Evolutionary conservation across 176 grass and related monocot species (phyloP).

Genomic region (Hyparrhenia diplandra): DNA sequence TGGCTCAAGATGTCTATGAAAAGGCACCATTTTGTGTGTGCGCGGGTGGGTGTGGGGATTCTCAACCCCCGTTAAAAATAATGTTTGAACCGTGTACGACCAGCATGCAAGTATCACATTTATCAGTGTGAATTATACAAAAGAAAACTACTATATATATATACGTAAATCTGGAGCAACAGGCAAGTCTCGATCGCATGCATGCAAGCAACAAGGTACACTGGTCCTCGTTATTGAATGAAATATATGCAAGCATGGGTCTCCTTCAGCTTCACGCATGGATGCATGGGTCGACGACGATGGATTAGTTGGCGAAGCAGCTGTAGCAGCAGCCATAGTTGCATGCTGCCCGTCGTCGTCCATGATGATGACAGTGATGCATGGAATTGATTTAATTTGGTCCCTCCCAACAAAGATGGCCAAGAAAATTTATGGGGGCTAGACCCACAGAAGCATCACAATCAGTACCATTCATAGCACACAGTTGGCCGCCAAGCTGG

Average conservation of each 20-base stretch:
- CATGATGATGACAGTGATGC: not conserved
- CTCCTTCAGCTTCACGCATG: not conserved
- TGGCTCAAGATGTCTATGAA: too few relatives aligned
- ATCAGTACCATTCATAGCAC: conserved; percentile 7
- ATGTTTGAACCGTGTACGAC: too few relatives aligned
- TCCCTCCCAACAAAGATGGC: conserved; percentile 2
- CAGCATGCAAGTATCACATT: too few relatives aligned
- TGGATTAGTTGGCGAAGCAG: conserved; percentile 29
- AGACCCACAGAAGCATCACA: conserved; percentile 31
- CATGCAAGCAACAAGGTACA: too few relatives aligned
- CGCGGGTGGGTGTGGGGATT: too few relatives aligned
- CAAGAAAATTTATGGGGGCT: conserved; percentile 21
- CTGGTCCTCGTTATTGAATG: not conserved
- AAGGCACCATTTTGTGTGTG: too few relatives aligned
- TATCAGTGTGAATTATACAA: too few relatives aligned
- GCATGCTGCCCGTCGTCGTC: not conserved
- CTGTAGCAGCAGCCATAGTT: not conserved
- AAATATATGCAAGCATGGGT: not conserved
- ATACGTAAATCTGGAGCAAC: too few relatives aligned
- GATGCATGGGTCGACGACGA: not conserved
- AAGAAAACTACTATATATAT: too few relatives aligned
- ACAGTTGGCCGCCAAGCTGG: not conserved
- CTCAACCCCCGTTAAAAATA: too few relatives aligned
- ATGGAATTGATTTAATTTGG: conserved; percentile 33
- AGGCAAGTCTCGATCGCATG: too few relatives aligned